phyloP scores from a whole-genome alignment of 2,329 filamentous ascomycete species.

The Diaporthe aspalathi region DNA sequence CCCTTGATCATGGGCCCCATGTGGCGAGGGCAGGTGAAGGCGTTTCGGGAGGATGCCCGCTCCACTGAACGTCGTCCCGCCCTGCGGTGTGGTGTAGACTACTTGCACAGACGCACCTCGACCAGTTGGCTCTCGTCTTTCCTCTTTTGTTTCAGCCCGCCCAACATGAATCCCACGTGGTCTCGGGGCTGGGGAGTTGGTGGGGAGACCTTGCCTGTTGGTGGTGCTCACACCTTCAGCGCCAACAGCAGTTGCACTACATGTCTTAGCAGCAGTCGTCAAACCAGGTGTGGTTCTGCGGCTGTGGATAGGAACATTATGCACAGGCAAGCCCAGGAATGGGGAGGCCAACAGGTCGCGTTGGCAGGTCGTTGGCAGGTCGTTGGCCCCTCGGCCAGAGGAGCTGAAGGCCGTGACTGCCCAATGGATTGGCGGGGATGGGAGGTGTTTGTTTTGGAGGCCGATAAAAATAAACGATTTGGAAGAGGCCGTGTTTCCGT shows the following conservation, averaged over 20 bases:
- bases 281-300: neutral
- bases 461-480: slow-evolving; percentile 30
- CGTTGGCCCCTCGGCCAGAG: slow-evolving; percentile 8
- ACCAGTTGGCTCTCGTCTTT: slow-evolving; percentile 15
- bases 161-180: slow-evolving; percentile 28
- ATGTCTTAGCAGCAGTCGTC: neutral
- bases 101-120: slow-evolving; percentile 25
- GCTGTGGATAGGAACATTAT: slow-evolving; percentile 1
- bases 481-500: slow-evolving; percentile 27
- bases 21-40: slow-evolving; percentile 24
- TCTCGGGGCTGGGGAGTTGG: slow-evolving; percentile 1
- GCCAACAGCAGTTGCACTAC: neutral
- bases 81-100: neutral
- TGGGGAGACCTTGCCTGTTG: neutral
- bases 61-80: slow-evolving; percentile 24
- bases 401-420: neutral
- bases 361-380: slow-evolving; percentile 20
- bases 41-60: slow-evolving; percentile 24
- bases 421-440: slow-evolving; percentile 16
- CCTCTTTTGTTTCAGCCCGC: slow-evolving; percentile 22
- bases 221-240: neutral
- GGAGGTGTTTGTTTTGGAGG: slow-evolving; percentile 12
- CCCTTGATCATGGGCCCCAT: slow-evolving; percentile 17
- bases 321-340: neutral
- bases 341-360: slow-evolving; percentile 8